Base-by-base conservation (phyloP, 2,329 filamentous ascomycete species). In the Colletotrichum limetticola region DNA sequence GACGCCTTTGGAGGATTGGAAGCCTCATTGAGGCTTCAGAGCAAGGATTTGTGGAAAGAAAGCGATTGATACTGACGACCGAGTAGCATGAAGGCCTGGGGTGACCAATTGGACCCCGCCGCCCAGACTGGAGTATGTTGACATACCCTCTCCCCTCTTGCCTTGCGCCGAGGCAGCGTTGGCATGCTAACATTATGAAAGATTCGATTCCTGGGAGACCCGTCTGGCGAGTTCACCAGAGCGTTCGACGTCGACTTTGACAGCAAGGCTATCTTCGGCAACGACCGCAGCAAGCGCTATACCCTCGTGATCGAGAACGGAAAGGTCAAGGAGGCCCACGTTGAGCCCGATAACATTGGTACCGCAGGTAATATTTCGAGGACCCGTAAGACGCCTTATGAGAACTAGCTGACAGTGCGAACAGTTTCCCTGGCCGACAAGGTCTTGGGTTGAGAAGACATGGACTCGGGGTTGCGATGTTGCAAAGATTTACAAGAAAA, bases 171-270 rank as follows among this genome's bases (percentile, higher is more conserved):
- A n/a, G 6, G 19, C 16, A 11, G 14, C 49, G 58, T 52, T 56
- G 8, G 28, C n/a, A 19, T 57, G 61, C 58, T 74, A 24, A 74
- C 35, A 12, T 5, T n/a, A 37, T 57, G 9, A n/a, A 74, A 97
- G 94, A 92, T 98, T 78, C 95, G 95, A 75, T 98, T 97, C 88
- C 87, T 98, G 55, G 95, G 92, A 63, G 95, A 98, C 82, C 93
- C 95, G 8, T 88, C 90, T 8, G 93, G 91, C 71, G 87, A 90
- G 72, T 97, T 98, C 85, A 97, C 94, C 76, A 92, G 94, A 81
- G 92, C 93, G 4, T 87, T 98, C 46, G 95, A 97, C 72, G 88
- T 98, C 56, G 89, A 89, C 75, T 98, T 98, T 79, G 95, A 98
- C 75, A 92, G 89, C 64, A 87, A 89, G 14, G 87, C 93, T 67